Conservation (phyloP, 176 grass and related monocot genomes). For the Poa annua region DNA sequence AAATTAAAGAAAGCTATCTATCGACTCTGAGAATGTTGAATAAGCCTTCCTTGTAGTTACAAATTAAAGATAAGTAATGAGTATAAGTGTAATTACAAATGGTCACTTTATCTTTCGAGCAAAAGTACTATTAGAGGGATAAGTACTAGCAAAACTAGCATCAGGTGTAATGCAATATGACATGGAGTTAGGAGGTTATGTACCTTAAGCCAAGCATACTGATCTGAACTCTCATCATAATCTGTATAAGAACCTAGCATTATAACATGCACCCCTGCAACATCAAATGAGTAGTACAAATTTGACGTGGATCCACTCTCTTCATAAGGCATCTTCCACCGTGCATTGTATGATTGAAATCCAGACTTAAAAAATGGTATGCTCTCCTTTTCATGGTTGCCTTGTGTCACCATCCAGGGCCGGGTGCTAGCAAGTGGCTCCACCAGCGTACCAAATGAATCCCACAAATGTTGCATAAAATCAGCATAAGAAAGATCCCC, state of each 20-base stretch:
- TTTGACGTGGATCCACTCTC: conserved; percentile 88
- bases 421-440: conserved; percentile 84
- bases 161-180: neutral
- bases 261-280: conserved; percentile 70
- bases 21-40: too few relatives aligned
- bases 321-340: conserved; percentile 97
- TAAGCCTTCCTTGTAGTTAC: neutral
- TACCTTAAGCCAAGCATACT: conserved; percentile 98
- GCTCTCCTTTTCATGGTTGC: conserved; percentile 94
- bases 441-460: conserved; percentile 84
- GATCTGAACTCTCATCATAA: conserved; percentile 86
- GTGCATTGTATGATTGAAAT: conserved; percentile 90
- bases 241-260: conserved; percentile 99
- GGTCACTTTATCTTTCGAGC: neutral
- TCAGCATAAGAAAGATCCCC: conserved; percentile 96
- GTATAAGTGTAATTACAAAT: neutral
- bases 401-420: conserved; percentile 98
- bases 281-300: conserved; percentile 91
- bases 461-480: conserved; percentile 95
- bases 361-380: conserved; percentile 67
- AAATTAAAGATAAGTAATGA: neutral
- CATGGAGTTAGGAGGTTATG: conserved; percentile 9
- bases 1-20: too few relatives aligned
- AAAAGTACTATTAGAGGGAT: neutral
- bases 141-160: neutral